These are phyloP conservation scores for Fonsecaea pugnacius DNA, from an alignment of 2,329 filamentous ascomycete genomes.

Conservation along the genomic window DNA sequence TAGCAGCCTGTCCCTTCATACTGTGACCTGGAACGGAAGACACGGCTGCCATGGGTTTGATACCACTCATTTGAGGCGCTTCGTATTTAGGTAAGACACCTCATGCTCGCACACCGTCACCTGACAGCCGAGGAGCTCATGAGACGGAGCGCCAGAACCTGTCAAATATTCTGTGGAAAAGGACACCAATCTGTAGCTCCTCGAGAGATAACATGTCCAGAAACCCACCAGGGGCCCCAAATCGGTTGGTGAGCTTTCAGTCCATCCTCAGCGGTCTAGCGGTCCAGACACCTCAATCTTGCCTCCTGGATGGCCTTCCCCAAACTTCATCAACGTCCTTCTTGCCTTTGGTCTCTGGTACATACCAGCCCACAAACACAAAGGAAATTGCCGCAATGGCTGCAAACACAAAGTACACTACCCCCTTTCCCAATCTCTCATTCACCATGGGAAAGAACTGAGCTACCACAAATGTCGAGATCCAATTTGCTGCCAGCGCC, in stretches of 20 bases:
- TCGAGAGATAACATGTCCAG: neutral
- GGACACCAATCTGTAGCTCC: neutral
- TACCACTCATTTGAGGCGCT: neutral
- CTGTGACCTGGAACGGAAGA: neutral
- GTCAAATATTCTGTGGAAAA: neutral
- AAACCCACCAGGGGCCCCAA: neutral
- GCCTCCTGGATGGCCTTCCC: slow-evolving; percentile 59
- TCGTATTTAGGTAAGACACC: neutral
- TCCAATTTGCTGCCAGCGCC: slow-evolving; percentile 84
- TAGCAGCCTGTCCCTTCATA: neutral
- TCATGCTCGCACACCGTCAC: neutral
- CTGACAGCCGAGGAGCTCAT: neutral
- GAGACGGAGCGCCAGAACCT: neutral
- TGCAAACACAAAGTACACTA: slow-evolving; percentile 92
- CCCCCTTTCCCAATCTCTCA: slow-evolving; percentile 73
- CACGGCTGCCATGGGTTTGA: neutral
- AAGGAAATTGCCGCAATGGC: slow-evolving; percentile 70
- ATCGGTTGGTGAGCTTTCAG: neutral
- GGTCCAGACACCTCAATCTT: slow-evolving; percentile 25
- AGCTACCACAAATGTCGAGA: slow-evolving; percentile 87
- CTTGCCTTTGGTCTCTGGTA: slow-evolving; percentile 90
- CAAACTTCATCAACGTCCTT: slow-evolving; percentile 87
- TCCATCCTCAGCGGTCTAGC: neutral
- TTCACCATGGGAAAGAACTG: slow-evolving; percentile 94
- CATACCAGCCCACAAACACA: slow-evolving; percentile 71